A percentile compares a stretch with the other conserved stretches of the same genome.
Conservation (phyloP, 257 asterid species). For the Cruciata laevipes region DNA sequence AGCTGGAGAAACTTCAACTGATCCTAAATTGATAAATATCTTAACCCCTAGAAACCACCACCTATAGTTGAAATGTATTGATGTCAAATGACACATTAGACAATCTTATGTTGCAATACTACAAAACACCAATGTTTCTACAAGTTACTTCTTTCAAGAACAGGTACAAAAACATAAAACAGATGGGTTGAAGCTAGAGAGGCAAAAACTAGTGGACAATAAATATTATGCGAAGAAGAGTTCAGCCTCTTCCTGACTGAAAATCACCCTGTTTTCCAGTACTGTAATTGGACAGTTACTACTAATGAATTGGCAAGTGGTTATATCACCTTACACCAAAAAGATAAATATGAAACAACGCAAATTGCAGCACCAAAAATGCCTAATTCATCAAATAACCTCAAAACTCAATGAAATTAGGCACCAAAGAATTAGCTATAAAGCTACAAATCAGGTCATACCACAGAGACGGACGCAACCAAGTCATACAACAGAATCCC, state of each 20-base stretch:
- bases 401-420: background rate
- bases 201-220: background rate
- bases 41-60: background rate
- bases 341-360: background rate
- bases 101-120: background rate
- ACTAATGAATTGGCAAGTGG: background rate
- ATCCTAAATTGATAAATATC: background rate
- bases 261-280: background rate
- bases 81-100: background rate
- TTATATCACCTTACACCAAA: background rate
- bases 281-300: background rate
- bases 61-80: background rate
- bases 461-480: slow-evolving; percentile 93
- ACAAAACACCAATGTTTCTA: background rate
- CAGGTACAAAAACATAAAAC: background rate
- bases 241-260: background rate
- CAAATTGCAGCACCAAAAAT: background rate
- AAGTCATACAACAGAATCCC: slow-evolving; percentile 88
- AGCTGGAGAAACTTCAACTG: background rate
- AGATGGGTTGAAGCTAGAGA: background rate
- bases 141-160: background rate
- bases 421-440: slow-evolving; percentile 8
- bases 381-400: background rate
- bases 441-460: slow-evolving; percentile 27
- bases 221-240: background rate